Evolutionary conservation across 169 alveolate species (phyloP).

Genomic region (Cryptosporidium tyzzeri): DNA sequence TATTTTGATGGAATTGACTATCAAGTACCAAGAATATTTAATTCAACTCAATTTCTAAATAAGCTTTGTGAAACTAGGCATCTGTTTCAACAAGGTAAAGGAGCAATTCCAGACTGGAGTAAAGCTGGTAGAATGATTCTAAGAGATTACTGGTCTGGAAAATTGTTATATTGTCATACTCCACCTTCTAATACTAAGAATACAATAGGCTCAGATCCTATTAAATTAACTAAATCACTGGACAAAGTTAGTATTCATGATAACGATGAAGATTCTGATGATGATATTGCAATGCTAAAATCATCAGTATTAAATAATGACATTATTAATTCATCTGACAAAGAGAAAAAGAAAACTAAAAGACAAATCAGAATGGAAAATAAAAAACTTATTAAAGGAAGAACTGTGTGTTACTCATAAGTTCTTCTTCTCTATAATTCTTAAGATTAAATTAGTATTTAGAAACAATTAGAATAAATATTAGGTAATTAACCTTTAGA

Average conservation of each 20-base stretch:
- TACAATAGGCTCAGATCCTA: slow-evolving; percentile 78
- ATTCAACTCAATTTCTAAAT: slow-evolving; percentile 81
- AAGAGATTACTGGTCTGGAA: slow-evolving; percentile 95
- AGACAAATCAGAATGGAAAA: slow-evolving; percentile 68
- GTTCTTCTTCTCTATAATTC: neutral
- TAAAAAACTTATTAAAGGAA: slow-evolving; percentile 39
- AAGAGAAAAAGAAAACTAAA: slow-evolving; percentile 39
- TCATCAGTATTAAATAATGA: neutral
- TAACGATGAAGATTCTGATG: neutral
- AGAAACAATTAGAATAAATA: neutral
- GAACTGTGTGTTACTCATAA: slow-evolving; percentile 12
- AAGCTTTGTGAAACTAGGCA: slow-evolving; percentile 85
- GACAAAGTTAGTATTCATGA: neutral
- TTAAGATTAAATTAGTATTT: neutral
- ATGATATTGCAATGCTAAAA: slow-evolving; percentile 6
- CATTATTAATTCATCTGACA: neutral
- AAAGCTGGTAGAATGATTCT: slow-evolving; percentile 94
- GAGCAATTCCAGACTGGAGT: slow-evolving; percentile 95
- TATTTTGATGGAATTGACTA: slow-evolving; percentile 69
- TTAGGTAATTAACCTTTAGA: neutral
- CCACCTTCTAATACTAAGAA: slow-evolving; percentile 85
- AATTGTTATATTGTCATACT: slow-evolving; percentile 87
- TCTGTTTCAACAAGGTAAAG: slow-evolving; percentile 89
- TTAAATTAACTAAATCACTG: slow-evolving; percentile 76
- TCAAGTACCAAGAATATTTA: slow-evolving; percentile 74